A percentile compares a stretch with the other conserved stretches of the same genome.
Evolutionary conservation across 1,284 basidiomycete species (phyloP).

Genomic region (Fomitopsis pinicola): DNA sequence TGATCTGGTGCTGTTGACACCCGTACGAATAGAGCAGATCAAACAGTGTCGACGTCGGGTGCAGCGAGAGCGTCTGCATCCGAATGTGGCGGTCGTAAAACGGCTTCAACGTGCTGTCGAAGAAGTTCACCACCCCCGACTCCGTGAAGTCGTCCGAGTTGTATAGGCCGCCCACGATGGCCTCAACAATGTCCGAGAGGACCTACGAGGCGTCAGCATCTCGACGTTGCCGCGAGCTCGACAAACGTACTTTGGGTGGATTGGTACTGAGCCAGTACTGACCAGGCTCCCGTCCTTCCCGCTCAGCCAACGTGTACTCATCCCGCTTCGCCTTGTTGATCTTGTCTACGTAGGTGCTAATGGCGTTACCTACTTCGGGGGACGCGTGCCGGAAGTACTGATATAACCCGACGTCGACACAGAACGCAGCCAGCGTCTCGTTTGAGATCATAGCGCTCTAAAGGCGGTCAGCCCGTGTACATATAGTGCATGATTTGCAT

Average conservation of each 20-base stretch:
- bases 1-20: constrained; percentile 58
- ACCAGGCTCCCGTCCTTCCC: constrained; percentile 47
- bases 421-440: constrained; percentile 65
- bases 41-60: constrained; percentile 70
- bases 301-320: constrained; percentile 43
- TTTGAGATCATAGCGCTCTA: constrained; percentile 83
- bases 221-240: not conserved
- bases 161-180: constrained; percentile 70
- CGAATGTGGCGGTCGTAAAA: constrained; percentile 73
- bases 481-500: not conserved
- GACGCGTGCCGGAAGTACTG: constrained; percentile 58
- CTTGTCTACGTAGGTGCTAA: constrained; percentile 50
- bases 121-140: constrained; percentile 56
- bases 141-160: constrained; percentile 68
- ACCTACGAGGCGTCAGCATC: constrained; percentile 36
- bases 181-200: constrained; percentile 74
- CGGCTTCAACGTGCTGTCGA: constrained; percentile 60
- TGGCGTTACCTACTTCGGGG: constrained; percentile 40
- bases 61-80: constrained; percentile 63
- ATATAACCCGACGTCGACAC: constrained; percentile 62
- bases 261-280: constrained; percentile 77
- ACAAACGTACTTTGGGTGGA: constrained; percentile 62
- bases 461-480: not conserved
- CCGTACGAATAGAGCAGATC: constrained; percentile 66
- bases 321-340: constrained; percentile 42